These are phyloP conservation scores for Knufia fluminis DNA, from an alignment of 2,329 filamentous ascomycete genomes.

Conservation along the genomic window DNA sequence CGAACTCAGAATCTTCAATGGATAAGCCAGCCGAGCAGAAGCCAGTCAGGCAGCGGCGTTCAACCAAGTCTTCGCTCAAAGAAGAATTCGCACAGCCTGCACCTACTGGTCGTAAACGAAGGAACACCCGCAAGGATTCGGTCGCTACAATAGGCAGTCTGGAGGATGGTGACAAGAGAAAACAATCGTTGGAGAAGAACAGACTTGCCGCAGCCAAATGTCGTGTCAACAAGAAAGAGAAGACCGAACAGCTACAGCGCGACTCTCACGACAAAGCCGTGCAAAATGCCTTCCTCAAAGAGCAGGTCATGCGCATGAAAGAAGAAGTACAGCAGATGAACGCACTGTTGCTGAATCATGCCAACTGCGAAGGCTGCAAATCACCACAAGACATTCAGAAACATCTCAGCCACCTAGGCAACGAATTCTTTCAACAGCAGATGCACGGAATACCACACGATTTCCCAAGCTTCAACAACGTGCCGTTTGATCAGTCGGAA, in stretches of 20 bases:
- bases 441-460: slow-evolving; percentile 10
- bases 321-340: slow-evolving; percentile 23
- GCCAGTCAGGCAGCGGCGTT: slow-evolving; percentile 14
- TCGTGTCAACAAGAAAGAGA: slow-evolving; percentile 24
- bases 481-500: slow-evolving; percentile 12
- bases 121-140: slow-evolving; percentile 17
- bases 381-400: slow-evolving; percentile 21
- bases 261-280: slow-evolving; percentile 23
- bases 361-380: slow-evolving; percentile 23
- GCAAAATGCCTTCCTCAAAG: slow-evolving; percentile 23
- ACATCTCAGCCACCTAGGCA: slow-evolving; percentile 19
- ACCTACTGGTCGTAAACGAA: slow-evolving; percentile 17
- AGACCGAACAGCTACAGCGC: slow-evolving; percentile 22
- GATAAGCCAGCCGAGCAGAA: slow-evolving; percentile 13
- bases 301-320: slow-evolving; percentile 24
- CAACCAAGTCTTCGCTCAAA: slow-evolving; percentile 12
- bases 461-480: slow-evolving; percentile 9
- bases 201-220: slow-evolving; percentile 23
- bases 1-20: slow-evolving; percentile 17
- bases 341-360: slow-evolving; percentile 20
- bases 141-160: slow-evolving; percentile 6
- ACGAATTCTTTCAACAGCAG: slow-evolving; percentile 19
- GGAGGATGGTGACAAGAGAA: slow-evolving; percentile 21
- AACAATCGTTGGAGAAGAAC: slow-evolving; percentile 23
- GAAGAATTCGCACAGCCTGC: slow-evolving; percentile 8